Evolutionary conservation across 2,329 filamentous ascomycete genomes (phyloP).

Genomic region (Claviceps sp.): DNA sequence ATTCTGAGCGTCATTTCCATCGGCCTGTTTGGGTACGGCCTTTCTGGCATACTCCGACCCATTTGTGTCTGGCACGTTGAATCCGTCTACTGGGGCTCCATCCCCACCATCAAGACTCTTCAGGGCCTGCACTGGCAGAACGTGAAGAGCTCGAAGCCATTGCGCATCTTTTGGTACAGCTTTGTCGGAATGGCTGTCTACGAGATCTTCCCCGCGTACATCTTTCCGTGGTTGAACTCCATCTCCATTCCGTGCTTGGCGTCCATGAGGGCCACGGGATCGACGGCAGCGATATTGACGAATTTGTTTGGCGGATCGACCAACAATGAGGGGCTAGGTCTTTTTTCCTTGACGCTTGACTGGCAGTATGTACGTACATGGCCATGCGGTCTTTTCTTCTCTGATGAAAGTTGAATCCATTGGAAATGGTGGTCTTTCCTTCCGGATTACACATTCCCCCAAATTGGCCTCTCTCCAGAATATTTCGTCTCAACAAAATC

Average conservation of each 20-base stretch:
- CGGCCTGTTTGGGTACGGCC: conserved; percentile 40
- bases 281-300: not conserved
- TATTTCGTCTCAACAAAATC: not conserved
- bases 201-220: conserved; percentile 41
- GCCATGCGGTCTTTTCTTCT: not conserved
- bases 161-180: conserved; percentile 38
- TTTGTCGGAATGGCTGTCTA: conserved; percentile 34
- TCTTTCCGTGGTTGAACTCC: conserved; percentile 41
- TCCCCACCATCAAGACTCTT: conserved; percentile 39
- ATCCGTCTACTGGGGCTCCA: conserved; percentile 40
- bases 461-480: no score
- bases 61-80: conserved; percentile 42
- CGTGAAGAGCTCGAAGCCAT: conserved; percentile 34
- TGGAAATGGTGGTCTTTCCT: no score
- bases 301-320: conserved; percentile 26
- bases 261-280: conserved; percentile 21
- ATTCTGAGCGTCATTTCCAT: conserved; percentile 37
- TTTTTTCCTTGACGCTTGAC: conserved; percentile 27
- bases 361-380: conserved; percentile 29
- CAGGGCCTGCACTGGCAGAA: conserved; percentile 41
- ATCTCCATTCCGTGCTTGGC: conserved; percentile 41
- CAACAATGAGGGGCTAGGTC: conserved; percentile 23
- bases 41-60: conserved; percentile 38
- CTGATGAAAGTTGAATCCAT: no score
- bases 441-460: no score